Evolutionary conservation across 257 asterid species (phyloP).

Genomic region (Solanum gracilifrons): DNA sequence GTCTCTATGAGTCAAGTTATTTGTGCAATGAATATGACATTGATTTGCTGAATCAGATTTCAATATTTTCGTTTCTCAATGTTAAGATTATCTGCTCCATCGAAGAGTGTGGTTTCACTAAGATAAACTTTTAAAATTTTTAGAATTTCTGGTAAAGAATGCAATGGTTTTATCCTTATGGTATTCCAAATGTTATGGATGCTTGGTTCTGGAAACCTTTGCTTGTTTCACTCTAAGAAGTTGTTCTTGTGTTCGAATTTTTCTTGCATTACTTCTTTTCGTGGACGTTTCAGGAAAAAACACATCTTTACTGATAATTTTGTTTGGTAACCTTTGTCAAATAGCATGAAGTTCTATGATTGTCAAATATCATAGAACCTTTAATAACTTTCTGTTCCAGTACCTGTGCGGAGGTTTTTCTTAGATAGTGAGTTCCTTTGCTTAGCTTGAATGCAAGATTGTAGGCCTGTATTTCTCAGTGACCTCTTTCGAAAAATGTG

Average conservation of each 20-base stretch:
- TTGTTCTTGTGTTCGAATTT: conserved; percentile 6
- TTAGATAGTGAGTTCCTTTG: conserved; percentile 31
- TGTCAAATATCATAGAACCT: background rate
- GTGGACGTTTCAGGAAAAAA: background rate
- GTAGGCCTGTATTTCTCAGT: conserved; percentile 48
- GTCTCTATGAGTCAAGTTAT: background rate
- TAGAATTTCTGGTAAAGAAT: background rate
- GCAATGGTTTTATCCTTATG: background rate
- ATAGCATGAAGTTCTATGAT: background rate
- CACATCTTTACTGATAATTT: background rate
- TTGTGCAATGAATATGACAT: background rate
- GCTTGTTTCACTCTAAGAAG: conserved; percentile 9
- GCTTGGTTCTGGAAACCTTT: background rate
- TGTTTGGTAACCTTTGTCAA: background rate
- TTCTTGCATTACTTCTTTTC: background rate
- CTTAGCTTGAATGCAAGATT: conserved; percentile 67
- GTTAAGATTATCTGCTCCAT: background rate
- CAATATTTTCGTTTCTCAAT: background rate
- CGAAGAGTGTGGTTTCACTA: background rate
- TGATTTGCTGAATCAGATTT: background rate
- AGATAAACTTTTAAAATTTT: background rate
- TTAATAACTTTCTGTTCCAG: background rate
- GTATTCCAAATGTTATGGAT: background rate
- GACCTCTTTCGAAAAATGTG: conserved; percentile 19
- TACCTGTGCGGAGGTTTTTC: background rate